These are phyloP conservation scores for Eucalyptus albens DNA, from an alignment of 345 rosid species.

Conservation along the genomic window DNA sequence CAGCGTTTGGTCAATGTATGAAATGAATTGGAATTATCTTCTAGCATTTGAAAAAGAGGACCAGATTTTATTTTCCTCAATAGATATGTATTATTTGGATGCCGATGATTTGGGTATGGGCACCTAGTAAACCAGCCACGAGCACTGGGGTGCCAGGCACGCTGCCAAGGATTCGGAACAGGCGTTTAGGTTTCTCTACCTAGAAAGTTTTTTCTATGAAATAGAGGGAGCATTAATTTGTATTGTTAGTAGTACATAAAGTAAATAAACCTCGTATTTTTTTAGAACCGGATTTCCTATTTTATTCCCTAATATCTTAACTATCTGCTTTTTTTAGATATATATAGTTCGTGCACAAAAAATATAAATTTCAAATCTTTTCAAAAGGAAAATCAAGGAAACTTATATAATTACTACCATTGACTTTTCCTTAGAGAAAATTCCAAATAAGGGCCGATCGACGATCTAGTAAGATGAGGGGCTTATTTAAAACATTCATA, in stretches of 20 bases:
- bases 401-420: not conserved
- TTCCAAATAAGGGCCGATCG: accelerated
- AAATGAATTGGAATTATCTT: not conserved
- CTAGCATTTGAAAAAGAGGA: not conserved
- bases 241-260: not conserved
- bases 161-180: not conserved
- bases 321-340: not conserved
- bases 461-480: accelerated
- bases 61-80: not conserved
- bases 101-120: not conserved
- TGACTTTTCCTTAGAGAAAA: too few relatives aligned
- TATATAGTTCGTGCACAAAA: not conserved
- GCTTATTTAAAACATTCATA: too few relatives aligned
- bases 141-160: accelerated
- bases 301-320: not conserved
- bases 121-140: too few relatives aligned
- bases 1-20: not conserved
- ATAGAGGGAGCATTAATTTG: not conserved
- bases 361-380: too few relatives aligned
- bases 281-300: not conserved
- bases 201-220: not conserved
- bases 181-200: not conserved
- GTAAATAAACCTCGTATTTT: not conserved
- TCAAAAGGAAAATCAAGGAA: too few relatives aligned
- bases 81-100: not conserved